These are phyloP conservation scores for Phascolomyces articulosus DNA, from an alignment of 371 early-diverging fungal genomes.

Conservation along the genomic window DNA sequence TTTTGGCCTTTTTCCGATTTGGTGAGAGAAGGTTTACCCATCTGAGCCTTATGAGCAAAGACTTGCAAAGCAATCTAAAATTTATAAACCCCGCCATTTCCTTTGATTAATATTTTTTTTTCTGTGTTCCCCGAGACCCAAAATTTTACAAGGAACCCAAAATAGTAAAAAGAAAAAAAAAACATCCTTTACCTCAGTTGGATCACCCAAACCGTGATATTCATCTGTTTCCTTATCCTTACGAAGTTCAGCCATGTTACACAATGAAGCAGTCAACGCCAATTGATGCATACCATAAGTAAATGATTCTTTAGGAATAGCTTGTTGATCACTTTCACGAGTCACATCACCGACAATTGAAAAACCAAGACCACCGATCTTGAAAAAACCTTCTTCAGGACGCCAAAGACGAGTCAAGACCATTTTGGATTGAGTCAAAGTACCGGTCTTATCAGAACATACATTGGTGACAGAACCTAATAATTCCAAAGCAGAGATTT, in stretches of 20 bases:
- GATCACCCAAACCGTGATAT: constrained; percentile 81
- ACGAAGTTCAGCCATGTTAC: constrained; percentile 75
- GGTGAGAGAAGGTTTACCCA: constrained; percentile 66
- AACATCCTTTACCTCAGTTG: constrained; percentile 69
- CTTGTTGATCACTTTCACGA: constrained; percentile 20
- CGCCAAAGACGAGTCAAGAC: constrained; percentile 77
- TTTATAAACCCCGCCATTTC: no score
- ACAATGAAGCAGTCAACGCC: constrained; percentile 63
- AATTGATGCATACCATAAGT: constrained; percentile 43
- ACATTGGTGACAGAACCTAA: constrained; percentile 92
- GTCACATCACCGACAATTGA: constrained; percentile 39
- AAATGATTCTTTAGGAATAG: constrained; percentile 35
- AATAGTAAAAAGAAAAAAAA: no score
- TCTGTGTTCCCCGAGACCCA: constrained; percentile 6
- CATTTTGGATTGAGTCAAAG: constrained; percentile 94
- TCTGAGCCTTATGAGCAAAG: constrained; percentile 73
- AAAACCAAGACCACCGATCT: constrained; percentile 67
- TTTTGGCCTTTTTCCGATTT: constrained; percentile 31
- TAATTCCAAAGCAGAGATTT: constrained; percentile 87
- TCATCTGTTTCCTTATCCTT: constrained; percentile 61
- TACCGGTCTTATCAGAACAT: constrained; percentile 97
- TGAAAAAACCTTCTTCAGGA: constrained; percentile 65
- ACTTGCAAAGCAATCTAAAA: constrained; percentile 71
- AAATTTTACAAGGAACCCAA: constrained; percentile 11
- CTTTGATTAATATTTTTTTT: neutral